Conservation (phyloP, 768 basidiomycete genomes). For the Boletus vinaceobasis region DNA sequence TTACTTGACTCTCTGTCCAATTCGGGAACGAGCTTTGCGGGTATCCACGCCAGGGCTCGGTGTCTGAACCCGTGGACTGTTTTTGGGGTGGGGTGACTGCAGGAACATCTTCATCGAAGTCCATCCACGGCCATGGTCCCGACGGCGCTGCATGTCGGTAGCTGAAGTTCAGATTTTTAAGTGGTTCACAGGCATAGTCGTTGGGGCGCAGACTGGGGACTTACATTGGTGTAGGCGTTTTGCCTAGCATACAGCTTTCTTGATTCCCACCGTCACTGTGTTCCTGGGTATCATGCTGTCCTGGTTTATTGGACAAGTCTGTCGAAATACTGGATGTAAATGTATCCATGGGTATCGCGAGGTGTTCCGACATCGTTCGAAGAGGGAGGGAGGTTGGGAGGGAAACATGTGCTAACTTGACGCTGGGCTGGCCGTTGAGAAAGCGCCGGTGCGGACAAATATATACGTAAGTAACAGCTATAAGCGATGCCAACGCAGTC, state of each 20-base stretch:
- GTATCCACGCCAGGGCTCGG: slow-evolving; percentile 23
- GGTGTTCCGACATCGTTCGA: slow-evolving; percentile 13
- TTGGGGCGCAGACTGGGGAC: neutral
- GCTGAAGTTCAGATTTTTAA: slow-evolving; percentile 10
- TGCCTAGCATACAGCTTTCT: slow-evolving; percentile 2
- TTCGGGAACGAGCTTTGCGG: slow-evolving; percentile 30
- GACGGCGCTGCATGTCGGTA: slow-evolving; percentile 38
- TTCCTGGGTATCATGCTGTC: neutral
- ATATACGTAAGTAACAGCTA: neutral
- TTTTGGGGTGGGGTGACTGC: neutral
- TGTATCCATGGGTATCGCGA: slow-evolving; percentile 20
- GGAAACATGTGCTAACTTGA: neutral
- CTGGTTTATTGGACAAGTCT: neutral
- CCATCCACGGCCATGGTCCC: slow-evolving; percentile 43
- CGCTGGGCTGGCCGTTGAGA: neutral
- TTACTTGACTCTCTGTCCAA: slow-evolving; percentile 32
- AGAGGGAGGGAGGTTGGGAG: neutral
- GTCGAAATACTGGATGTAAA: neutral
- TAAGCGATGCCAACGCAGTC: too few species aligned
- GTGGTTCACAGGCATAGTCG: neutral
- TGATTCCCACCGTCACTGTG: neutral
- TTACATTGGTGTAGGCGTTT: slow-evolving; percentile 24
- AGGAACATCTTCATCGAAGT: slow-evolving; percentile 31
- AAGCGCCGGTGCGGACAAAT: slow-evolving; percentile 13
- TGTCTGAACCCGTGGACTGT: neutral